Evolutionary conservation across 2,329 filamentous ascomycete species (phyloP), one percentile per base, ranked within the genome.

Genomic region (Exophiala phaeomuriformis): DNA sequence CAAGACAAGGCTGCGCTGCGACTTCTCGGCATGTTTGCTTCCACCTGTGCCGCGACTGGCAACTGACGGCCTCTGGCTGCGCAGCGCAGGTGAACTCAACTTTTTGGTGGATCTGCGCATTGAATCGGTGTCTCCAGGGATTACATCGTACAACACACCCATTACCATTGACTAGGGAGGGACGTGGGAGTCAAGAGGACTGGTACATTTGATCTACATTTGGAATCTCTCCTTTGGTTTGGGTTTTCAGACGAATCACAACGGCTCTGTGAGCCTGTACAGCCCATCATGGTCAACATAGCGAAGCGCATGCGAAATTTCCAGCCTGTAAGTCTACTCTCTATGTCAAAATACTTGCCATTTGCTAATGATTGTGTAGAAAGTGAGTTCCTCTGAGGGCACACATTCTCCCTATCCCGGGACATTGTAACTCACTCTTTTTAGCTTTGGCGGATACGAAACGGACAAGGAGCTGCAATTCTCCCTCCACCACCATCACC

Each of bases 381-480:
- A 56, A 55, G 56, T 50, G 52, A 48, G 46, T 37, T 30, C 33
- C 19, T 19, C 19, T 19, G 19, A 19, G 19, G 19, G 19, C 19
- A 19, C 19, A 19, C 19, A 19, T 19, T 19, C 19, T 19, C 19
- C 19, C 2, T 2, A 19, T n/a, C 19, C 19, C 19, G n/a, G 33
- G 33, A 7, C 7, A 36, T 36, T 49, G 30, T 3, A 36, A 60
- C 27, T 57, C 56, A 52, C 28, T 65, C 55, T 51, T 19, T 57
- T 44, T 68, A 93, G 86, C 75, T 94, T 48, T 77, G 93, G 60
- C 75, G 77, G 65, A 76, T 97, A 70, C 83, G 85, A 67, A 77
- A 86, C 68, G 93, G 91, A 55, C 84, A 87, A 31, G 93, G 91
- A 52, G 90, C 93, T 41, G 85, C 88, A 19, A 75, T 88, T 61